phyloP scores from a whole-genome alignment of 139 green algal genomes.

The Trebouxia sp. region DNA sequence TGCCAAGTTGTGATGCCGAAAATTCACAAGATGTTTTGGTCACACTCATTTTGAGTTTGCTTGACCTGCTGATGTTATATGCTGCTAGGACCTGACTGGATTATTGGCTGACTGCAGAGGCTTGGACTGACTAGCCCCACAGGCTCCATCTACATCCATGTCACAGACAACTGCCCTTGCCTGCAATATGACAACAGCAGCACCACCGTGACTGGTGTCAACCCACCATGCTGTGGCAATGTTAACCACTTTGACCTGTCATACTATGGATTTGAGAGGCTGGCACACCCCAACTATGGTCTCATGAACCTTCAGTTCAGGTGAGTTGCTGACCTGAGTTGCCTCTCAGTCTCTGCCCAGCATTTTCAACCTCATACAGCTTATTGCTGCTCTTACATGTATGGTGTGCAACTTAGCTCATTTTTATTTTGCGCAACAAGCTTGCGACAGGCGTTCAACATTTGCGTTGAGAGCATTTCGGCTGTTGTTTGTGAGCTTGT shows the following conservation, averaged over 20 bases:
- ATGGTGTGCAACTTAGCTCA: too few relatives aligned
- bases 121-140: neutral
- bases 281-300: slow-evolving; percentile 44
- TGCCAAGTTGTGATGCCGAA: too few relatives aligned
- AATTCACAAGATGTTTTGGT: too few relatives aligned
- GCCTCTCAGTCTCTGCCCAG: neutral
- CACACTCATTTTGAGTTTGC: too few relatives aligned
- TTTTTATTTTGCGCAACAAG: too few relatives aligned
- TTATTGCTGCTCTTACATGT: too few relatives aligned
- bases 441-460: too few relatives aligned
- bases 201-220: neutral
- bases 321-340: neutral
- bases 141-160: slow-evolving; percentile 38
- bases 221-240: slow-evolving; percentile 57
- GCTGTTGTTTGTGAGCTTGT: too few relatives aligned
- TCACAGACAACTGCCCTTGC: slow-evolving; percentile 62
- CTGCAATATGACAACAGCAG: slow-evolving; percentile 30
- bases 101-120: neutral
- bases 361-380: neutral
- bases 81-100: too few relatives aligned
- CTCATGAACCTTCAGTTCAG: slow-evolving; percentile 27
- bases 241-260: slow-evolving; percentile 60
- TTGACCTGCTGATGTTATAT: too few relatives aligned
- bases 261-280: slow-evolving; percentile 63
- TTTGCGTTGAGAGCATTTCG: too few relatives aligned